phyloP scores from a whole-genome alignment of 352 stramenopile species.

The Stephanocyclus meneghinianus region DNA sequence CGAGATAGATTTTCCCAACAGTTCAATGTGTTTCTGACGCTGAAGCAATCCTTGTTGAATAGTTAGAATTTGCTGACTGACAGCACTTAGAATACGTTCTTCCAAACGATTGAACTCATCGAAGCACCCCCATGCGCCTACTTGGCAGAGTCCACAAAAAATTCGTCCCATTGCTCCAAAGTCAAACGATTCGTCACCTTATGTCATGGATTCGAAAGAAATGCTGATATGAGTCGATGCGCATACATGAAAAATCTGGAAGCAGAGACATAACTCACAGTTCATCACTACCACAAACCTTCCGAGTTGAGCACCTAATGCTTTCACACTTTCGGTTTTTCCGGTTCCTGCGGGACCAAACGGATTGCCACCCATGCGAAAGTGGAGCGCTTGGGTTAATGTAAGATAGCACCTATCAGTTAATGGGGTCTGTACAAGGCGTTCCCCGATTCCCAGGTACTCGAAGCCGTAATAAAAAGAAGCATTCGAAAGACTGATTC shows the following conservation, averaged over 20 bases:
- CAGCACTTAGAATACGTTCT: conserved; percentile 98
- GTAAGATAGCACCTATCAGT: conserved; percentile 99
- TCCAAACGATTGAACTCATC: conserved; percentile 99
- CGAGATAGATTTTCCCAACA: conserved; percentile 92
- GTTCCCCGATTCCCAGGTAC: conserved; percentile 98
- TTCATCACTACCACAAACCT: conserved; percentile 99
- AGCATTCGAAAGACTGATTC: conserved; percentile 97
- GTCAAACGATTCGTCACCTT: conserved; percentile 97
- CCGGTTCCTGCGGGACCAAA: conserved; percentile 99
- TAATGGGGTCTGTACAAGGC: conserved; percentile 98
- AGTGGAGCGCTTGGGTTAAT: conserved; percentile 98
- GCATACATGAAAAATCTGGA: neutral
- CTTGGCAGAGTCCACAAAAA: conserved; percentile 99
- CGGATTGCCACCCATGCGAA: conserved; percentile 93
- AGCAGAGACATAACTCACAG: conserved; percentile 79
- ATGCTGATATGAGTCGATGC: neutral
- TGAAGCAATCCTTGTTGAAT: conserved; percentile 97
- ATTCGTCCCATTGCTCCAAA: conserved; percentile 99
- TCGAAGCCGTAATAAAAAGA: conserved; percentile 99
- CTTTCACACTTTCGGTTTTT: conserved; percentile 99
- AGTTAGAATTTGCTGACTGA: conserved; percentile 99
- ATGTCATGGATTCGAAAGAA: neutral
- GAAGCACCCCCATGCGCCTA: conserved; percentile 98
- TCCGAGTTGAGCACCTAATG: conserved; percentile 96
- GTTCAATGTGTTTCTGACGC: conserved; percentile 87